Evolutionary conservation across 2,329 filamentous ascomycete species (phyloP).

Genomic region (Sarocladiaceae sp.): DNA sequence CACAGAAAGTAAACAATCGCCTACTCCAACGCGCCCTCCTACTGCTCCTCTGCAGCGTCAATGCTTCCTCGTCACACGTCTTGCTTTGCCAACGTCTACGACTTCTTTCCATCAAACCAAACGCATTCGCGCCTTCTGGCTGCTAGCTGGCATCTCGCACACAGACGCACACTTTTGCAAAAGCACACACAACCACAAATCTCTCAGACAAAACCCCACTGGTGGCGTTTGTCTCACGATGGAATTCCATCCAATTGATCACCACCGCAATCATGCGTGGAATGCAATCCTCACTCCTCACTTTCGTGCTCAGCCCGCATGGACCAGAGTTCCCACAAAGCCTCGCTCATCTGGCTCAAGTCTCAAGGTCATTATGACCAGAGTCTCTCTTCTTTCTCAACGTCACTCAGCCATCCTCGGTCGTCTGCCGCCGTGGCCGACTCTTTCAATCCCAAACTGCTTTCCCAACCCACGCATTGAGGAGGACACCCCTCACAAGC

Average conservation of each 20-base stretch:
- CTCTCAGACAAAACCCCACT: neutral
- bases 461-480: neutral
- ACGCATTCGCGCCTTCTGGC: too few relatives aligned
- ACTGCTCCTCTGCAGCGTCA: neutral
- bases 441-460: neutral
- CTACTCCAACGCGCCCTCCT: neutral
- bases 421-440: neutral
- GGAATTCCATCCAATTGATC: too few relatives aligned
- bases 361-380: neutral
- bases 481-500: neutral
- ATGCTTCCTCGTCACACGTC: constrained; percentile 1
- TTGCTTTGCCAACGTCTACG: too few relatives aligned
- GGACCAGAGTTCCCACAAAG: constrained; percentile 2
- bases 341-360: neutral
- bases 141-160: too few relatives aligned
- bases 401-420: neutral
- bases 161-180: too few relatives aligned
- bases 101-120: too few relatives aligned
- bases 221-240: too few relatives aligned
- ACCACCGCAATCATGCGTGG: too few relatives aligned
- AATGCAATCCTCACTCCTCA: neutral
- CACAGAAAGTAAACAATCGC: constrained; percentile 7
- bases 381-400: neutral
- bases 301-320: constrained; percentile 1
- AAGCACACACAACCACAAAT: too few relatives aligned